Base-by-base conservation (phyloP, 352 stramenopile species). In the Globisporangium irregulare region DNA sequence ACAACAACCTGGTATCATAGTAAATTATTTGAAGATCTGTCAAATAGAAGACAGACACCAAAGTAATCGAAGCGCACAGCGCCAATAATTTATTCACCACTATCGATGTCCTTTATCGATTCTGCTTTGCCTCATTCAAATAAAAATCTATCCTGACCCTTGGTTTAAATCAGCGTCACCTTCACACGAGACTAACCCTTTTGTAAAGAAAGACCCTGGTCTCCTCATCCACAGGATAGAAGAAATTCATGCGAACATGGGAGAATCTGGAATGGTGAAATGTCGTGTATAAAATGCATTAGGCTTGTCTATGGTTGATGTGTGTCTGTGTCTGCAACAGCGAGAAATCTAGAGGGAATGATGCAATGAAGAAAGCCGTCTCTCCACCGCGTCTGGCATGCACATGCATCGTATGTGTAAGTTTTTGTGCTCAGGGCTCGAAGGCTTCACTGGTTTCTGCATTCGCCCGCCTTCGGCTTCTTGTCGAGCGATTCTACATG, bases 401-500 rank as follows among this genome's bases (percentile, higher is more conserved):
- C 54, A 34, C 25, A 59, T 61, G 48, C 10, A 55, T 15, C n/a
- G 48, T 15, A 27, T 7, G 48, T 50, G 7, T 18, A 6, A 25
- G 27, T 48, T 15, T 25, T 36, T 41, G 25, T 29, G 29, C 1
- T 46, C 9, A n/a, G 29, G 3, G 55, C 55, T 29, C n/a, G 55
- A 41, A 29, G 55, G 29, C 55, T 43, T 60, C 55, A 10, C 25
- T 46, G 27, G 29, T 48, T 9, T 2, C 18, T n/a, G 29, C 55
- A 29, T 29, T 61, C 18, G 27, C 4, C 34, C 34, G 18, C n/a
- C 53, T 59, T 41, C 15, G 15, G 5, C 41, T 22, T n/a, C 41
- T 50, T 50, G 15, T 50, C 55, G 9, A 41, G 29, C 29, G n/a
- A 43, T 27, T 57, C 72, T 88, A 92, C 59, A 82, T 71, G 53